phyloP scores from a whole-genome alignment of 176 grass and related monocot genomes.

The Tuctoria greenei region DNA sequence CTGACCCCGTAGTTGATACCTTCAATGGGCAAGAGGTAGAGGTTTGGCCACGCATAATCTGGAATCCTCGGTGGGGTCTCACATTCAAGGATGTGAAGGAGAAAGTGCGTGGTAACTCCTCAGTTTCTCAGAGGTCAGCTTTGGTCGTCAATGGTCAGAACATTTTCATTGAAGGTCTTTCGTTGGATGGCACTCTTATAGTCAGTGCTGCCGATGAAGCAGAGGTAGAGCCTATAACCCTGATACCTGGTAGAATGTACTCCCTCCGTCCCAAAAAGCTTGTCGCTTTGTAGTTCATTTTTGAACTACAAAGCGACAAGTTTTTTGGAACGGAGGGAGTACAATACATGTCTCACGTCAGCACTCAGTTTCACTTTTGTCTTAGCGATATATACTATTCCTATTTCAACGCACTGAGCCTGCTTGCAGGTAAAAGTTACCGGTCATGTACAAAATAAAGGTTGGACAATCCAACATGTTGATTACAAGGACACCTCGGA shows the following conservation, averaged over 20 bases:
- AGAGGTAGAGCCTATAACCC: conserved; percentile 51
- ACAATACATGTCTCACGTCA: background rate
- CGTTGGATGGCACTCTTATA: conserved; percentile 79
- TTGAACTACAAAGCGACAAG: too few relatives aligned
- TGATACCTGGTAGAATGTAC: background rate
- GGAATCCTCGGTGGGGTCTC: conserved; percentile 82
- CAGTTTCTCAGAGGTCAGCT: conserved; percentile 62
- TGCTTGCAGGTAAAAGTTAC: conserved; percentile 61
- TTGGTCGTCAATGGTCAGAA: conserved; percentile 65
- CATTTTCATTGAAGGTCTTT: conserved; percentile 50
- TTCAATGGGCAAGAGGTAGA: conserved; percentile 97
- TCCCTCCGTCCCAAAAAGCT: too few relatives aligned
- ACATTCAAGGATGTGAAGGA: conserved; percentile 62
- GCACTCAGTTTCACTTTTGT: background rate
- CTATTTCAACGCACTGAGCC: background rate
- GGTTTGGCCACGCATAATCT: conserved; percentile 84
- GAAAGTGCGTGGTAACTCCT: conserved; percentile 52
- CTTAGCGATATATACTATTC: too few relatives aligned
- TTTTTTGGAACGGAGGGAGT: too few relatives aligned
- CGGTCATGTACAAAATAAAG: conserved; percentile 56
- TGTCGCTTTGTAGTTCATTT: too few relatives aligned
- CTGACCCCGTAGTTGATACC: conserved; percentile 56
- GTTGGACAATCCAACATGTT: conserved; percentile 57
- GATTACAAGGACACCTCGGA: conserved; percentile 70
- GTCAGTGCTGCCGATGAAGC: conserved; percentile 63